Percentiles rank a stretch among this genome's conserved stretches.
Evolutionary conservation across 2,329 filamentous ascomycete species (phyloP).

Genomic region (Lasiodiplodia citricola): DNA sequence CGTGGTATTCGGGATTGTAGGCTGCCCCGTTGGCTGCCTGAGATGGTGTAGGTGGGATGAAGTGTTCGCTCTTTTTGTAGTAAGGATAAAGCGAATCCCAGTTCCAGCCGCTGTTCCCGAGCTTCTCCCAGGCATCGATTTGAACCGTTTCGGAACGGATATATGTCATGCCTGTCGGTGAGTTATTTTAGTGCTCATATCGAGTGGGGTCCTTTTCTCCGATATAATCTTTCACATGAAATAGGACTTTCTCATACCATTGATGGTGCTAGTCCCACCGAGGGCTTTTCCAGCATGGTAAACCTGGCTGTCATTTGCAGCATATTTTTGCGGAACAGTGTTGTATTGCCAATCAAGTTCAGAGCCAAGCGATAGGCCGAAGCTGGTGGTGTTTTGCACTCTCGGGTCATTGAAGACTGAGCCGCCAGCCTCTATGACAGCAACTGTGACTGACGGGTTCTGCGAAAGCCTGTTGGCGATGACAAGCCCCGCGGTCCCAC

Average conservation of each 20-base stretch:
- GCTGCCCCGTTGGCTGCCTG: constrained; percentile 24
- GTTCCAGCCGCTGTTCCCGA: constrained; percentile 28
- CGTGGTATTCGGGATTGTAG: constrained; percentile 23
- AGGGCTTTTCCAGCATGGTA: constrained; percentile 44
- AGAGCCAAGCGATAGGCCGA: constrained; percentile 37
- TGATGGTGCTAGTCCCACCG: constrained; percentile 46
- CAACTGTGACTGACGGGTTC: constrained; percentile 32
- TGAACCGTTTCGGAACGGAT: constrained; percentile 27
- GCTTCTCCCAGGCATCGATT: constrained; percentile 27
- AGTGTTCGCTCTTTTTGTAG: constrained; percentile 28
- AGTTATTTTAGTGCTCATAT: neutral
- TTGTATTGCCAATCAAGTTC: constrained; percentile 45
- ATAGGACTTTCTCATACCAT: constrained; percentile 34
- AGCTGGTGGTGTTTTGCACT: constrained; percentile 35
- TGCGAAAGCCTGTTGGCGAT: constrained; percentile 36
- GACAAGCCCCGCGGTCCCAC: constrained; percentile 30
- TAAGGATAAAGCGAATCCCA: constrained; percentile 27
- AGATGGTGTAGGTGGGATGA: constrained; percentile 15
- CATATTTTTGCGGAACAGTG: constrained; percentile 41
- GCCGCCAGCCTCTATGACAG: constrained; percentile 32
- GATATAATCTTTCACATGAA: neutral
- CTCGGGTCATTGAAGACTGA: constrained; percentile 37
- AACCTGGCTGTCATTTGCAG: constrained; percentile 30
- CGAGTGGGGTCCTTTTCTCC: neutral
- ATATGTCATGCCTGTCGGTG: constrained; percentile 28